These are phyloP conservation scores for Cladosporium sp. DNA, from an alignment of 2,329 filamentous ascomycete species.

Conservation along the genomic window DNA sequence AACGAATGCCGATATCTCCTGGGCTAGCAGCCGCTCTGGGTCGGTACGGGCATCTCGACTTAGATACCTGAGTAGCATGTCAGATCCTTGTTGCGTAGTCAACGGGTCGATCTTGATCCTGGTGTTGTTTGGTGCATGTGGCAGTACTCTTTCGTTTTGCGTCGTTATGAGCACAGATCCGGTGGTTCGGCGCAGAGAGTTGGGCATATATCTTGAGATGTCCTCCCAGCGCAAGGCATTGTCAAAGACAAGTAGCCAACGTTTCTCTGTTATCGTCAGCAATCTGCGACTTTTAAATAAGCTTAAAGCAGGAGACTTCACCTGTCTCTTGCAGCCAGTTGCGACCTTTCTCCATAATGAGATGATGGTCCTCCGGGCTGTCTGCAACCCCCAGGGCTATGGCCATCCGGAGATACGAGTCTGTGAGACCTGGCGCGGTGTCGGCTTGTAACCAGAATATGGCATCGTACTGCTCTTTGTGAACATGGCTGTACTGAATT, in stretches of 20 bases:
- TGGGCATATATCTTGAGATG: background rate
- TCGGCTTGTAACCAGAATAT: background rate
- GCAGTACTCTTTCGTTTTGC: background rate
- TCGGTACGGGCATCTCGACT: background rate
- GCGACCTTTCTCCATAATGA: background rate
- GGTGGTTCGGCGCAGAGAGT: background rate
- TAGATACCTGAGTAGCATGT: background rate
- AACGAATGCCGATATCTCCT: background rate
- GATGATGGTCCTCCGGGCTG: background rate
- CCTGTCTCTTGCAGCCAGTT: background rate
- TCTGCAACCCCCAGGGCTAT: background rate
- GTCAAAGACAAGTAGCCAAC: background rate
- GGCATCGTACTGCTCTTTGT: background rate
- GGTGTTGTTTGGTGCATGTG: background rate
- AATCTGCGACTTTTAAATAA: background rate
- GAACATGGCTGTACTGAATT: background rate
- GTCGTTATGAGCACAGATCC: background rate
- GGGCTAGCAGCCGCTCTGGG: background rate
- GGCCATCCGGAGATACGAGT: background rate
- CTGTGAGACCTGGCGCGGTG: background rate
- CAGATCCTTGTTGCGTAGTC: background rate
- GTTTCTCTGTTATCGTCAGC: background rate
- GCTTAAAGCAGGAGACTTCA: background rate
- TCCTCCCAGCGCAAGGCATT: background rate
- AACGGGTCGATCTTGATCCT: background rate